phyloP scores from a whole-genome alignment of 23 red algal species.

The Porphyridium purpureum region DNA sequence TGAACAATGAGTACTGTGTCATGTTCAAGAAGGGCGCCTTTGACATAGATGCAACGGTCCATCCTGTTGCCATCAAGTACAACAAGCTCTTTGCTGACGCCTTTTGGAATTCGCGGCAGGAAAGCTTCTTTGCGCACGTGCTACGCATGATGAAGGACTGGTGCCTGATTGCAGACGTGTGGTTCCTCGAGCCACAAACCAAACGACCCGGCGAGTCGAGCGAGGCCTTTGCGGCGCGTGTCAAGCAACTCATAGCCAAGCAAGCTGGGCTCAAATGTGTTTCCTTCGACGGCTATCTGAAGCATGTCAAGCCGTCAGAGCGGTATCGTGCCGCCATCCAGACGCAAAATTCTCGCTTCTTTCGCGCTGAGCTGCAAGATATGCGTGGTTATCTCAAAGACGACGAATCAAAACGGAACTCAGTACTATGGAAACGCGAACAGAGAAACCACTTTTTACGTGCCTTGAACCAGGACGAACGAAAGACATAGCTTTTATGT shows the following conservation, averaged over 20 bases:
- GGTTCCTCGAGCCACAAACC: slow-evolving; percentile 13
- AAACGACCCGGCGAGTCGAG: slow-evolving; percentile 10
- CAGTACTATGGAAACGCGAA: too few species aligned
- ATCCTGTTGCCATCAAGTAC: slow-evolving; percentile 44
- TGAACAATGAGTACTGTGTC: slow-evolving; percentile 39
- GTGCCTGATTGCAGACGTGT: slow-evolving; percentile 20
- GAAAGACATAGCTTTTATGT: too few species aligned
- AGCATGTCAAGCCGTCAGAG: too few species aligned
- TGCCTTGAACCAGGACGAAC: too few species aligned
- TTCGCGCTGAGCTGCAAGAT: too few species aligned
- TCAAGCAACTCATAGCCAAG: slow-evolving; percentile 12
- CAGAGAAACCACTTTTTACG: too few species aligned
- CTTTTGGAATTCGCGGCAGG: slow-evolving; percentile 29
- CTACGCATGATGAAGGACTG: slow-evolving; percentile 26
- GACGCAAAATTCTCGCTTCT: too few species aligned
- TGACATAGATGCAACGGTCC: slow-evolving; percentile 22
- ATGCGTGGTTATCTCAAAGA: too few species aligned
- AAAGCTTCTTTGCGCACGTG: slow-evolving; percentile 13
- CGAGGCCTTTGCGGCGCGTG: slow-evolving; percentile 21
- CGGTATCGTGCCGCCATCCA: too few species aligned
- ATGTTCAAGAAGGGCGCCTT: slow-evolving; percentile 60
- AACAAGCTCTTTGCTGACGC: slow-evolving; percentile 29
- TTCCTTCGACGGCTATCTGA: slow-evolving; percentile 24
- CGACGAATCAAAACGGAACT: too few species aligned
- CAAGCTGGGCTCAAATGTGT: slow-evolving; percentile 13